Conservation (phyloP, 345 rosid genomes). For the Odontarrhena argentea region DNA sequence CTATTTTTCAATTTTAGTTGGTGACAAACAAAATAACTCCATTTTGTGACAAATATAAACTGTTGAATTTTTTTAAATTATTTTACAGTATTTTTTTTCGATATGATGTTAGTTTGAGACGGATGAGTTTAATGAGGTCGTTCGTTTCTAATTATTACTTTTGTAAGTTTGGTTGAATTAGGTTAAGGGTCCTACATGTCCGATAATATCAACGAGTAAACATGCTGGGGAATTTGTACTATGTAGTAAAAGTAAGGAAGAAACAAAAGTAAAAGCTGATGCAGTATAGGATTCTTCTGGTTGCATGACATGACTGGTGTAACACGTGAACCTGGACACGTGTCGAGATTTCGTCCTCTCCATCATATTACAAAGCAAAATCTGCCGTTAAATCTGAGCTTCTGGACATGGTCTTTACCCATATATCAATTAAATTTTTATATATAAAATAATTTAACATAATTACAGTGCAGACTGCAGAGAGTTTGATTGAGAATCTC, state of each 20-base stretch:
- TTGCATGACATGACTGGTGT: conserved; percentile 1
- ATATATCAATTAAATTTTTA: too few relatives aligned
- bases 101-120: neutral
- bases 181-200: neutral
- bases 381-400: conserved; percentile 14
- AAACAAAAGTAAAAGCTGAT: neutral
- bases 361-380: neutral
- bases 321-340: conserved; percentile 32
- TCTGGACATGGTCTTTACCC: neutral
- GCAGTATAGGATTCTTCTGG: conserved; percentile 25
- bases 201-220: neutral
- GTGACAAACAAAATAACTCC: too few relatives aligned
- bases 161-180: neutral
- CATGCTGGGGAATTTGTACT: neutral
- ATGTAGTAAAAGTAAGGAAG: neutral
- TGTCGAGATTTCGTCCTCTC: conserved; percentile 27
- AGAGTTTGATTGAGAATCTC: neutral
- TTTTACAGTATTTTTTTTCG: neutral
- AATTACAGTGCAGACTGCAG: neutral
- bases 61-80: neutral
- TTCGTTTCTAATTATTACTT: neutral
- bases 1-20: too few relatives aligned
- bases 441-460: too few relatives aligned
- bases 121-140: neutral
- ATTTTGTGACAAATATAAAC: too few relatives aligned